A percentile compares a stretch with the other conserved stretches of the same genome.
Conservation (phyloP, 2,329 filamentous ascomycete genomes). For the Fusarium algeriense region DNA sequence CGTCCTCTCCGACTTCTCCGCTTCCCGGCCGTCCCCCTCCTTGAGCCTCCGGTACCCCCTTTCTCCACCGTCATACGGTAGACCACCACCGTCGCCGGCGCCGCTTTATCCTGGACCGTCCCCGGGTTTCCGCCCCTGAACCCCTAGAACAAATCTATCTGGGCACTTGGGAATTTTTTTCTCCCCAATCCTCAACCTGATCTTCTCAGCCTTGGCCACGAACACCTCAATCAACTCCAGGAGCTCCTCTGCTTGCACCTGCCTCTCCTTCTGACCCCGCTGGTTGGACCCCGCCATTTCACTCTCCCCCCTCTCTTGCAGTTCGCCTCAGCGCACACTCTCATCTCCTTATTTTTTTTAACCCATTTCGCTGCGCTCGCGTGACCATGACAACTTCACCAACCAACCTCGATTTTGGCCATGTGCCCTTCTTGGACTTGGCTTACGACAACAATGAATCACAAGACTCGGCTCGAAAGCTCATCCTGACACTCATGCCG, state of each 20-base stretch:
- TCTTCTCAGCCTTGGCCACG: slow-evolving; percentile 11
- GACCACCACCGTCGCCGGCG: slow-evolving; percentile 40
- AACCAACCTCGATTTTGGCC: slow-evolving; percentile 53
- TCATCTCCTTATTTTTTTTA: slow-evolving; percentile 21
- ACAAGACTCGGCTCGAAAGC: slow-evolving; percentile 79
- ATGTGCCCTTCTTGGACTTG: slow-evolving; percentile 76
- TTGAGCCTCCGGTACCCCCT: slow-evolving; percentile 38
- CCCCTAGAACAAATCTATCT: slow-evolving; percentile 36
- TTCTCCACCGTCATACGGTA: slow-evolving; percentile 36
- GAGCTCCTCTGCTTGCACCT: background rate
- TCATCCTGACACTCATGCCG: slow-evolving; percentile 83
- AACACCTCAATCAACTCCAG: slow-evolving; percentile 7
- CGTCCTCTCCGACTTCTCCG: slow-evolving; percentile 29
- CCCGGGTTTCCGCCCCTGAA: slow-evolving; percentile 41
- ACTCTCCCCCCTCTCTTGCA: slow-evolving; percentile 17
- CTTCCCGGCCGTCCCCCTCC: slow-evolving; percentile 21
- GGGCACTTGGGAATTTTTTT: slow-evolving; percentile 4
- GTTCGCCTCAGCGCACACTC: slow-evolving; percentile 9
- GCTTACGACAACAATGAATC: slow-evolving; percentile 83
- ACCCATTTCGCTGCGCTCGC: slow-evolving; percentile 23
- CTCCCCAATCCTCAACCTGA: background rate
- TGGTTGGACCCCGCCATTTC: slow-evolving; percentile 23
- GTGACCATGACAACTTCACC: slow-evolving; percentile 53
- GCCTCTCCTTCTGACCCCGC: slow-evolving; percentile 15
- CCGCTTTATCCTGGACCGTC: slow-evolving; percentile 31